Evolutionary conservation across 306 rosid genomes (phyloP).

Genomic region (Acmispon strigosus): DNA sequence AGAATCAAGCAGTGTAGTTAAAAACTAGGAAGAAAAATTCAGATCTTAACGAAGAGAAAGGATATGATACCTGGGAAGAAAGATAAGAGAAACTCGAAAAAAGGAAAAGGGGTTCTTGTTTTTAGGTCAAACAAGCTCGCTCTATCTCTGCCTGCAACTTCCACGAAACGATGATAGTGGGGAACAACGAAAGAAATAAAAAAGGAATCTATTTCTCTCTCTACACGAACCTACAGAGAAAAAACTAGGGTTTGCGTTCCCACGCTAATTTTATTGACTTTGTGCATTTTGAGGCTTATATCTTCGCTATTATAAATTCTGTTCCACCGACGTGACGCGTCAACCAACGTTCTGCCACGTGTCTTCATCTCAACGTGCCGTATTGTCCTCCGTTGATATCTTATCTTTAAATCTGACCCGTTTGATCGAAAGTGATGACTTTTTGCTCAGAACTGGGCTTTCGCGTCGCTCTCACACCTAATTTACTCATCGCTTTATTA

Average conservation of each 20-base stretch:
- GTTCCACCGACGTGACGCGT: slow-evolving; percentile 28
- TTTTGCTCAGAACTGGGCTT: background rate
- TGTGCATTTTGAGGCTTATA: background rate
- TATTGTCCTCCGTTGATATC: background rate
- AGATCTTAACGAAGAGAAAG: slow-evolving; percentile 14
- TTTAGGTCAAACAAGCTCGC: slow-evolving; percentile 7
- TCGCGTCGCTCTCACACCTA: background rate
- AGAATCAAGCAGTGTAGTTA: background rate
- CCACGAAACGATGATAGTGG: slow-evolving; percentile 21
- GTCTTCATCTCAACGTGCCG: background rate
- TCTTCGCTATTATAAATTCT: slow-evolving; percentile 14
- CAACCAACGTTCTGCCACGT: slow-evolving; percentile 7
- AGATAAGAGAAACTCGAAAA: background rate
- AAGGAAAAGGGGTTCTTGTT: background rate
- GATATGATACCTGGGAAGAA: slow-evolving; percentile 19
- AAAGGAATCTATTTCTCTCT: slow-evolving; percentile 6
- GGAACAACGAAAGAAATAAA: slow-evolving; percentile 10
- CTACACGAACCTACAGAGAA: slow-evolving; percentile 5
- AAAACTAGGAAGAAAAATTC: background rate
- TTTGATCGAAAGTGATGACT: background rate
- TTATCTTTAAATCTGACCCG: background rate
- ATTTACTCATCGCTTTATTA: no score
- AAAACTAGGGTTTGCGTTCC: slow-evolving; percentile 35
- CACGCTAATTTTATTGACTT: slow-evolving; percentile 25
- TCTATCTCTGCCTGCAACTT: slow-evolving; percentile 17